These are phyloP conservation scores for Coemansia asiatica DNA, from an alignment of 192 early-diverging fungal genomes.

Conservation along the genomic window DNA sequence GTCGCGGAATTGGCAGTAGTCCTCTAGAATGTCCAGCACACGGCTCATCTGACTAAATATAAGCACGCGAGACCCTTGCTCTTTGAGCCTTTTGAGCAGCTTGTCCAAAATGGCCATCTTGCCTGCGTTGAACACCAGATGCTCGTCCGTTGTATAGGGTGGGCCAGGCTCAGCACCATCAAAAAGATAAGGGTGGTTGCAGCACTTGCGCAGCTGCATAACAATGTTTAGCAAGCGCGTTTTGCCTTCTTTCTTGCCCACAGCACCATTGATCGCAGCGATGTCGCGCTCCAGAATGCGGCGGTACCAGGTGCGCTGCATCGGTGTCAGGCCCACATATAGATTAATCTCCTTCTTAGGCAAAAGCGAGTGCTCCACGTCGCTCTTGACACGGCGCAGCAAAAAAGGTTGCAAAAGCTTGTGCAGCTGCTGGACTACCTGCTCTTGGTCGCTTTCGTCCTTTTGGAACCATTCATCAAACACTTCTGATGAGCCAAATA, in stretches of 20 bases:
- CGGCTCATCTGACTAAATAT: slow-evolving; percentile 99
- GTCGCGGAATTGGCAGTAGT: slow-evolving; percentile 89
- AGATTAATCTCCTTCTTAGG: slow-evolving; percentile 94
- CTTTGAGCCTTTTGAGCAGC: slow-evolving; percentile 74
- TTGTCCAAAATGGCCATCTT: slow-evolving; percentile 95
- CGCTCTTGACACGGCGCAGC: slow-evolving; percentile 85
- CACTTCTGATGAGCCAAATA: slow-evolving; percentile 90
- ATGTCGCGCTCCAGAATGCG: slow-evolving; percentile 95
- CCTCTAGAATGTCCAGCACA: slow-evolving; percentile 95
- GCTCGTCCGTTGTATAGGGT: slow-evolving; percentile 95
- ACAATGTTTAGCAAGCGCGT: slow-evolving; percentile 94
- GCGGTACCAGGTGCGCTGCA: slow-evolving; percentile 97
- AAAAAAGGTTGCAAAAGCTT: slow-evolving; percentile 69
- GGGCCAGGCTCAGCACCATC: slow-evolving; percentile 93
- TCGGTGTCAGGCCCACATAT: slow-evolving; percentile 88
- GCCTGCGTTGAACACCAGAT: slow-evolving; percentile 89
- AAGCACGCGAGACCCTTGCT: slow-evolving; percentile 90
- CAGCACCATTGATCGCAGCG: slow-evolving; percentile 88
- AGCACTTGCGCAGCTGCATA: slow-evolving; percentile 90
- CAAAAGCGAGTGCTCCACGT: slow-evolving; percentile 93
- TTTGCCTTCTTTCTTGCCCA: slow-evolving; percentile 79
- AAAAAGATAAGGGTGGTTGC: slow-evolving; percentile 91
- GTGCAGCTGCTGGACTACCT: slow-evolving; percentile 72
- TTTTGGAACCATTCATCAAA: slow-evolving; percentile 92
- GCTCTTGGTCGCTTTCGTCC: slow-evolving; percentile 57